Conservation (phyloP, 2,329 filamentous ascomycete species). For the Verticillium alfalfae region DNA sequence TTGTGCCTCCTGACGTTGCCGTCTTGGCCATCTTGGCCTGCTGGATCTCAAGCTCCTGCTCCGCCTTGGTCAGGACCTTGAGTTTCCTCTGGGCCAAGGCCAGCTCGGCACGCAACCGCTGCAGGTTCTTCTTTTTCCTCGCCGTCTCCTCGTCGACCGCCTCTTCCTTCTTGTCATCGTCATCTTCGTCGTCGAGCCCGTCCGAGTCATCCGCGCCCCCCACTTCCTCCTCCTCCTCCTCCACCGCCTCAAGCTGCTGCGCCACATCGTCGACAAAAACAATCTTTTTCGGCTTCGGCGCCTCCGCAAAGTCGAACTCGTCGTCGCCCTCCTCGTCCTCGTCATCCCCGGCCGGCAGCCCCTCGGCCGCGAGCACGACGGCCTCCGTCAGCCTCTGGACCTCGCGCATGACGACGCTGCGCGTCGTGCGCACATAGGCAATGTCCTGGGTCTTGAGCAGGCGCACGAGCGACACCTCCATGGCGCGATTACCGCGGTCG, state of each 20-base stretch:
- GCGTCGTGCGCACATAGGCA: slow-evolving; percentile 58
- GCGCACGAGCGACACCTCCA: slow-evolving; percentile 53
- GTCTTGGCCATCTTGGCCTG: slow-evolving; percentile 62
- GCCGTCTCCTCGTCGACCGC: slow-evolving; percentile 25
- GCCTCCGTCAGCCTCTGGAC: slow-evolving; percentile 49
- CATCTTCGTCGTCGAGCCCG: slow-evolving; percentile 17
- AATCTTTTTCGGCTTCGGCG: slow-evolving; percentile 38
- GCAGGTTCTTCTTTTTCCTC: slow-evolving; percentile 34
- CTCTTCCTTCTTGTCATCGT: slow-evolving; percentile 12
- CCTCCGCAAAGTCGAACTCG: slow-evolving; percentile 19
- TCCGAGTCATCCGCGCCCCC: slow-evolving; percentile 11
- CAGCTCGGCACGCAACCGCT: slow-evolving; percentile 42
- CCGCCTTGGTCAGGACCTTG: slow-evolving; percentile 47
- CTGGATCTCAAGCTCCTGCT: slow-evolving; percentile 52
- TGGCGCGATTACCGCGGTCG: slow-evolving; percentile 49
- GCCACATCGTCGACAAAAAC: slow-evolving; percentile 42
- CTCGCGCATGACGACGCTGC: slow-evolving; percentile 55
- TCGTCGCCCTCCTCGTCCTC: slow-evolving; percentile 22
- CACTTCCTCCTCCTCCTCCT: slow-evolving; percentile 19
- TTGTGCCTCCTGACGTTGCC: slow-evolving; percentile 52
- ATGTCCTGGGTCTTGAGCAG: slow-evolving; percentile 66
- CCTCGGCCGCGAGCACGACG: slow-evolving; percentile 36
- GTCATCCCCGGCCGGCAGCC: slow-evolving; percentile 28
- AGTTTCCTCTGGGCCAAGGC: slow-evolving; percentile 48
- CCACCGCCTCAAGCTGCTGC: slow-evolving; percentile 22